Evolutionary conservation across 1,284 basidiomycete genomes (phyloP).

Genomic region (Golubevia pallescens): DNA sequence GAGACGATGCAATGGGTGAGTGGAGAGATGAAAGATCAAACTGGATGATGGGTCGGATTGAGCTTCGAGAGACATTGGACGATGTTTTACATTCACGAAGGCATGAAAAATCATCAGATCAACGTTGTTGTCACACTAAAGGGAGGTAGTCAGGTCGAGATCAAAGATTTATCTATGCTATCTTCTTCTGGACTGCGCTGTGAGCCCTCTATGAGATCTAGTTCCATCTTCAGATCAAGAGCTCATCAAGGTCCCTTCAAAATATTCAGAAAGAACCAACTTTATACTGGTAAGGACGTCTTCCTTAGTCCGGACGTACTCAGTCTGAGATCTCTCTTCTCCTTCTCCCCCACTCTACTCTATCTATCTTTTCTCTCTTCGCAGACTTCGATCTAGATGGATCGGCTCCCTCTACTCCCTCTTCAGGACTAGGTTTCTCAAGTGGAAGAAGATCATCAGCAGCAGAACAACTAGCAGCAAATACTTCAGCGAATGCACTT

Average conservation of each 20-base stretch:
- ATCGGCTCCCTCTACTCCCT: background rate
- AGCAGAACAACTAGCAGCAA: slow-evolving; percentile 40
- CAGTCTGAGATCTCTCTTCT: background rate
- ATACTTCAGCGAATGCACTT: slow-evolving; percentile 45
- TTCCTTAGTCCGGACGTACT: background rate
- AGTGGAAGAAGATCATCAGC: slow-evolving; percentile 19
- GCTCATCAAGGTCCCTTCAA: background rate
- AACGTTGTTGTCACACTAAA: too few species aligned
- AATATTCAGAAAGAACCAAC: slow-evolving; percentile 4
- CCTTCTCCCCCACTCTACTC: background rate
- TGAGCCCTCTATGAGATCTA: background rate
- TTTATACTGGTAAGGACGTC: background rate
- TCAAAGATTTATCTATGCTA: too few species aligned
- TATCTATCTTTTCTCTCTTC: background rate
- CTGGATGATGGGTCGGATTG: too few species aligned
- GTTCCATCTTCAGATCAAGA: background rate
- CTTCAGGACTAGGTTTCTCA: background rate
- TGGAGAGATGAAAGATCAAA: background rate
- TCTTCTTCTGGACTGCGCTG: background rate
- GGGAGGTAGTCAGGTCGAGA: too few species aligned
- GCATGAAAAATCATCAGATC: too few species aligned
- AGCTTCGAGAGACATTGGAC: too few species aligned
- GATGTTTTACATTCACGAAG: too few species aligned
- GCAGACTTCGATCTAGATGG: slow-evolving; percentile 45
- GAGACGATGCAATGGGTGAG: slow-evolving; percentile 30